Evolutionary conservation across 495 filamentous ascomycete species (phyloP).

Genomic region (Cercophora newfieldiana): DNA sequence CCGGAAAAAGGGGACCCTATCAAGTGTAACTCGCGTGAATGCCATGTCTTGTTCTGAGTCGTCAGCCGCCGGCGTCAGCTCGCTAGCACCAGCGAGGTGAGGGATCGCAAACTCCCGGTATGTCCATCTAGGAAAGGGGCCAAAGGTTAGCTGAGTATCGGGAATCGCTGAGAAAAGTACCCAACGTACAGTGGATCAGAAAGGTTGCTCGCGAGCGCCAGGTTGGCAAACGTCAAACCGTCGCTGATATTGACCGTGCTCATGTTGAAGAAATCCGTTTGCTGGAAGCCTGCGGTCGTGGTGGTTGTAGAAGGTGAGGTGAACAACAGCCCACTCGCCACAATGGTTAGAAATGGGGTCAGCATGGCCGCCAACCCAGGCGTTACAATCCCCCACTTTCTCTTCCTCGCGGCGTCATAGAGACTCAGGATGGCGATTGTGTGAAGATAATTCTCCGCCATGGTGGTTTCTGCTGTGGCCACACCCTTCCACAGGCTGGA

Average conservation of each 20-base stretch:
- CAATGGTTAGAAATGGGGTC: neutral
- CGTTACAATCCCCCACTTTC: neutral
- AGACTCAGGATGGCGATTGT: neutral
- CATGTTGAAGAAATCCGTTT: neutral
- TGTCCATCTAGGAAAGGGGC: neutral
- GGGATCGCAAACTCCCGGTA: neutral
- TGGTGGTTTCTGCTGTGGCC: neutral
- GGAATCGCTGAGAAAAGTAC: neutral
- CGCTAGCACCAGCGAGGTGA: neutral
- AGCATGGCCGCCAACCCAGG: neutral
- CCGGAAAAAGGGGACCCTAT: neutral
- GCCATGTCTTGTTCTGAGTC: neutral
- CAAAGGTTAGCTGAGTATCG: neutral
- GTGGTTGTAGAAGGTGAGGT: neutral
- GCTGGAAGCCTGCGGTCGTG: neutral
- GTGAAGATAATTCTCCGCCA: neutral
- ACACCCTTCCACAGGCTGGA: neutral
- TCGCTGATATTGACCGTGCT: neutral
- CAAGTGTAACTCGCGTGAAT: neutral
- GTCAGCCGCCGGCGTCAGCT: too few relatives aligned
- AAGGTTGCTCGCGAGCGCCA: conserved; percentile 6
- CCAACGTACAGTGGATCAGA: neutral
- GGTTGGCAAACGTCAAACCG: neutral
- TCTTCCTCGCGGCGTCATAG: neutral
- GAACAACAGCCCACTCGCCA: neutral